Evolutionary conservation across 768 basidiomycete species (phyloP).

Genomic region (Ephemerocybe angulata): DNA sequence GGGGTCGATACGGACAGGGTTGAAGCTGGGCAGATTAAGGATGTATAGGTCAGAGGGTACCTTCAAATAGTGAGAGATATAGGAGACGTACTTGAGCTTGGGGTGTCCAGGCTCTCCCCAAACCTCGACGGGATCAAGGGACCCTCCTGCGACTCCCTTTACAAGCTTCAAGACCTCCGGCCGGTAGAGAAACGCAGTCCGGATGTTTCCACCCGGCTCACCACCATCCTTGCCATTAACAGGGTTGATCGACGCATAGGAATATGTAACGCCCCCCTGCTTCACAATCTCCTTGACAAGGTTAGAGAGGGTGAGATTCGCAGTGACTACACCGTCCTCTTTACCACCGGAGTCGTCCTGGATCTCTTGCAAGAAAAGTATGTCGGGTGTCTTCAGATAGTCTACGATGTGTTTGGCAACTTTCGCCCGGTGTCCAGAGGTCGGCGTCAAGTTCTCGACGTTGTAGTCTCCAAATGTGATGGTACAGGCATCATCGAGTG

Average conservation of each 20-base stretch:
- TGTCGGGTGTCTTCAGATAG: conserved; percentile 48
- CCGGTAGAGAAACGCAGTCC: conserved; percentile 55
- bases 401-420: conserved; percentile 52
- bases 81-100: conserved; percentile 39
- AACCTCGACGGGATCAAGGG: conserved; percentile 43
- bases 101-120: conserved; percentile 28
- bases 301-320: conserved; percentile 49
- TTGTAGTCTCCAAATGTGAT: conserved; percentile 62
- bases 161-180: conserved; percentile 48
- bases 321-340: conserved; percentile 52
- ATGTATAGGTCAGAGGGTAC: not conserved
- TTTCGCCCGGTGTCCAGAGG: conserved; percentile 41
- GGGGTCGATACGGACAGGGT: conserved; percentile 62
- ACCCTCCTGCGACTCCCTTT: conserved; percentile 42
- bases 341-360: conserved; percentile 54
- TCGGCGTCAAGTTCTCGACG: conserved; percentile 55
- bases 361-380: conserved; percentile 63
- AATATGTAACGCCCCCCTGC: conserved; percentile 41
- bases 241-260: conserved; percentile 48
- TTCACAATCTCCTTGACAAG: conserved; percentile 47
- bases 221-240: conserved; percentile 57
- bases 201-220: conserved; percentile 59
- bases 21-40: conserved; percentile 40
- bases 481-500: conserved; percentile 34
- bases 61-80: not conserved